Percentiles rank a stretch among this genome's conserved stretches.
phyloP scores from a whole-genome alignment of 2,329 filamentous ascomycete species.

The Ophiocordyceps sinensis region DNA sequence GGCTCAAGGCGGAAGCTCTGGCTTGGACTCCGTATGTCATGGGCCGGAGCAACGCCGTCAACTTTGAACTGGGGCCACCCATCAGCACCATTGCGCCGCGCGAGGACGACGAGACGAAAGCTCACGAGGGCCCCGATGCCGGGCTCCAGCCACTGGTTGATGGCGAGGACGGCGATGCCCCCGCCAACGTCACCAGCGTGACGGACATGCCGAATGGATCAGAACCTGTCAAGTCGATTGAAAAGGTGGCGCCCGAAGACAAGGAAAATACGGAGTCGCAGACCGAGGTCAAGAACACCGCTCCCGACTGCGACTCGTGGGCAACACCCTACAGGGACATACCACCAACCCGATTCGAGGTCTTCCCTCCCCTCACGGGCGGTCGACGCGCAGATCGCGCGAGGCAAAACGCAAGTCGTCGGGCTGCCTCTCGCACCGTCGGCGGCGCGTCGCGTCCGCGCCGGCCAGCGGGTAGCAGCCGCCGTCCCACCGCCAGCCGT shows the following conservation, averaged over 20 bases:
- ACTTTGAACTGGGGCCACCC: slow-evolving; percentile 68
- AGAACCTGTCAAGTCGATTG: slow-evolving; percentile 15
- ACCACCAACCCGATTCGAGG: slow-evolving; percentile 58
- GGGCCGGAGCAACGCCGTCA: slow-evolving; percentile 69
- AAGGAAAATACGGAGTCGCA: slow-evolving; percentile 16
- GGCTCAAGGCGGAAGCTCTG: slow-evolving; percentile 63
- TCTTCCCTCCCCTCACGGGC: slow-evolving; percentile 52
- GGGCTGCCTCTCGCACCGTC: slow-evolving; percentile 19
- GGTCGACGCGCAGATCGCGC: slow-evolving; percentile 32
- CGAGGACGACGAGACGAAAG: slow-evolving; percentile 49
- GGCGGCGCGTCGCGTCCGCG: slow-evolving; percentile 23
- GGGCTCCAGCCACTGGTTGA: slow-evolving; percentile 10
- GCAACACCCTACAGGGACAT: slow-evolving; percentile 38
- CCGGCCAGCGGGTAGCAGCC: slow-evolving; percentile 17
- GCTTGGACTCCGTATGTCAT: slow-evolving; percentile 97
- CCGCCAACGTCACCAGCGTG: slow-evolving; percentile 1
- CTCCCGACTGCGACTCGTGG: slow-evolving; percentile 23
- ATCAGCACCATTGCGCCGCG: slow-evolving; percentile 78
- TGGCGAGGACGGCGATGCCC: slow-evolving; percentile 4
- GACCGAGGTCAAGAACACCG: slow-evolving; percentile 14
- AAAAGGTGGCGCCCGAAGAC: slow-evolving; percentile 14
- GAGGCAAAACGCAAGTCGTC: slow-evolving; percentile 25
- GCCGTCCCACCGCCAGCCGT: slow-evolving; percentile 18
- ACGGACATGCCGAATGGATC: slow-evolving; percentile 5
- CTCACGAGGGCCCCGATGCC: slow-evolving; percentile 16